A percentile compares a stretch with the other conserved stretches of the same genome.
Conservation (phyloP, 2,329 filamentous ascomycete species). For the Cladophialophora chaetospira region DNA sequence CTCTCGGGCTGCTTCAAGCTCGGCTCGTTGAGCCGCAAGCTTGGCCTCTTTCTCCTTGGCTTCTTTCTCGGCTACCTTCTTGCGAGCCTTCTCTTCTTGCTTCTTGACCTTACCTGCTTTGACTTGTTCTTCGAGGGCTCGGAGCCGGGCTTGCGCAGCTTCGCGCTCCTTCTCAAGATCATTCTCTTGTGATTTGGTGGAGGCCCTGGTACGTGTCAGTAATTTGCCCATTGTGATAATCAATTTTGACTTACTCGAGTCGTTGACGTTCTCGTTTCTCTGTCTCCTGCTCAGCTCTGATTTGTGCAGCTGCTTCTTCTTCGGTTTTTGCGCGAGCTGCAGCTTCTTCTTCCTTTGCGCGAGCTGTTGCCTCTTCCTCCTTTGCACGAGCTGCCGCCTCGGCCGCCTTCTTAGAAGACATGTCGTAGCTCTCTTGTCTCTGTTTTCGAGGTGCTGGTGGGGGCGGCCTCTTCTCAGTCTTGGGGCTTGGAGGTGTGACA, state of each 20-base stretch:
- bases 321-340: conserved; percentile 61
- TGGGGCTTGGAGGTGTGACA: conserved; percentile 52
- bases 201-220: conserved; percentile 58
- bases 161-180: conserved; percentile 79
- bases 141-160: conserved; percentile 78
- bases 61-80: conserved; percentile 83
- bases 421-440: conserved; percentile 55
- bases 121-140: conserved; percentile 90
- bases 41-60: conserved; percentile 85
- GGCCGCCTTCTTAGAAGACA: conserved; percentile 60
- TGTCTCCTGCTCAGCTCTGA: conserved; percentile 62
- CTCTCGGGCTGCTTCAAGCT: conserved; percentile 88
- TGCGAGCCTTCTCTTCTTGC: conserved; percentile 90
- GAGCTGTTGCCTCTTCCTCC: conserved; percentile 69
- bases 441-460: conserved; percentile 76
- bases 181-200: conserved; percentile 73
- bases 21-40: conserved; percentile 80
- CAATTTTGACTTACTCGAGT: conserved; percentile 71
- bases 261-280: conserved; percentile 63
- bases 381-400: conserved; percentile 58
- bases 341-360: conserved; percentile 72
- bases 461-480: conserved; percentile 65
- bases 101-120: conserved; percentile 92
- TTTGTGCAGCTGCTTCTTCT: conserved; percentile 67
- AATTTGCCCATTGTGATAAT: conserved; percentile 16